A percentile compares a stretch with the other conserved stretches of the same genome.
phyloP scores from a whole-genome alignment of 1,284 basidiomycete species.

The Ganoderma leucocontextum region DNA sequence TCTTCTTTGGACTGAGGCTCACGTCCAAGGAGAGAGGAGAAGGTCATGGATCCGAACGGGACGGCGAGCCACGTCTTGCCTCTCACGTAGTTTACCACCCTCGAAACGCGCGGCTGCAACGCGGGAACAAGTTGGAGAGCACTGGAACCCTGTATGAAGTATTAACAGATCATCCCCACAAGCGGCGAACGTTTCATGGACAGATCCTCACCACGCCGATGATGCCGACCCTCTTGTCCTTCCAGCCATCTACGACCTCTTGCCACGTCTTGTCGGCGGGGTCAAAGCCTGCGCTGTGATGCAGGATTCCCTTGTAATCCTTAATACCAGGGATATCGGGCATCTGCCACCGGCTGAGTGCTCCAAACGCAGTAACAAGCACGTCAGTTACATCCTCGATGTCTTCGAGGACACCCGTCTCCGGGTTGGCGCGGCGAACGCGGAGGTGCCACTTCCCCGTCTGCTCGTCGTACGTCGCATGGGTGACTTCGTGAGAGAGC shows the following conservation, averaged over 20 bases:
- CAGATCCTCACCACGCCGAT: slow-evolving; percentile 61
- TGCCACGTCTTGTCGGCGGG: slow-evolving; percentile 53
- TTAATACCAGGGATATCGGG: slow-evolving; percentile 64
- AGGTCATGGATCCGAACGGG: slow-evolving; percentile 52
- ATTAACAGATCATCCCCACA: background rate
- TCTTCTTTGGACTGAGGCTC: slow-evolving; percentile 46
- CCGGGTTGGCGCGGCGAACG: slow-evolving; percentile 42
- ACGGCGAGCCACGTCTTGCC: slow-evolving; percentile 69
- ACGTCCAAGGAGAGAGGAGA: slow-evolving; percentile 49
- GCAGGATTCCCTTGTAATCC: slow-evolving; percentile 56
- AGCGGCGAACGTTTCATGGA: background rate
- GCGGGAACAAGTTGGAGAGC: slow-evolving; percentile 70
- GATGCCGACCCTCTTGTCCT: slow-evolving; percentile 63
- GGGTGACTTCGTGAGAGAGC: slow-evolving; percentile 59
- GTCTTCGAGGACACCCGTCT: slow-evolving; percentile 47
- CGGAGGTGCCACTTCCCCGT: slow-evolving; percentile 62
- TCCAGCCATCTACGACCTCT: slow-evolving; percentile 57
- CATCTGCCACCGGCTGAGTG: slow-evolving; percentile 63
- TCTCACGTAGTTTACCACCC: slow-evolving; percentile 65
- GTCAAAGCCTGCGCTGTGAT: slow-evolving; percentile 69
- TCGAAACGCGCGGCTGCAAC: slow-evolving; percentile 60
- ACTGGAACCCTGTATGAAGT: slow-evolving; percentile 59
- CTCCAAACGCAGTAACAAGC: slow-evolving; percentile 59
- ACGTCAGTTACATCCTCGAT: slow-evolving; percentile 62
- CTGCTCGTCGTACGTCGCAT: slow-evolving; percentile 58